Base-by-base conservation (phyloP, 139 green algal genomes). In the Medakamo hakoo region DNA sequence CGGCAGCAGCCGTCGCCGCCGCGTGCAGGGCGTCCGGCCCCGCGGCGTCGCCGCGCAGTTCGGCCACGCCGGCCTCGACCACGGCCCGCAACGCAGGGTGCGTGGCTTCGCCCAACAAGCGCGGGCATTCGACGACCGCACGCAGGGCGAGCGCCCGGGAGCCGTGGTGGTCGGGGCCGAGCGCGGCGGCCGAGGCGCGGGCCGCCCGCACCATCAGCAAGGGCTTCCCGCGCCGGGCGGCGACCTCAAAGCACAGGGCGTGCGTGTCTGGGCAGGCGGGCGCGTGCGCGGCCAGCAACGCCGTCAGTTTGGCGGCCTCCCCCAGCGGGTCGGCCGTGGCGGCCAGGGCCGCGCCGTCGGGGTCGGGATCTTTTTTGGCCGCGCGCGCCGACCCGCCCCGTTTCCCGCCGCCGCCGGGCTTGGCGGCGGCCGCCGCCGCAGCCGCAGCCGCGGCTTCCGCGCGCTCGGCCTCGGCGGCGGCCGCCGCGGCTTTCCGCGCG, bases 271-370 rank as follows among this genome's bases (percentile, higher is more conserved):
- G 27, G n/a, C 63, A 14, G 26, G 49, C 57, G 14, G 56, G 28
- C 21, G 72, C 76, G 49, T 88, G 70, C 62, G 78, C 52, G 58
- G 75, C 76, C 61, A 98, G 80, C 62, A 75, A 67, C 55, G 67
- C 68, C 62, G 96, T 74, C 58, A 94, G 80, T 78, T 92, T 94
- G 49, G 70, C 68, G 1, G 92, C 92, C 71, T 97, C 88, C 1
- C 28, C 83, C 52, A 97, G 71, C 0, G 91, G 91, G 58, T 95
- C 80, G 2, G 77, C 58, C 1, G 73, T 80, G 27, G 73, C 68
- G 0, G 82, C 76, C 40, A 97, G 76, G 79, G 88, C 74, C 48
- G 69, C 76, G 30, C 90, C 91, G 29, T 93, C 72, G 0, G 92
- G 90, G 64, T 98, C 92, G 4, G 78, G 68, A 66, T 98, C 91